Base-by-base conservation (phyloP, 1,284 basidiomycete genomes). In the Trametes hirsuta region DNA sequence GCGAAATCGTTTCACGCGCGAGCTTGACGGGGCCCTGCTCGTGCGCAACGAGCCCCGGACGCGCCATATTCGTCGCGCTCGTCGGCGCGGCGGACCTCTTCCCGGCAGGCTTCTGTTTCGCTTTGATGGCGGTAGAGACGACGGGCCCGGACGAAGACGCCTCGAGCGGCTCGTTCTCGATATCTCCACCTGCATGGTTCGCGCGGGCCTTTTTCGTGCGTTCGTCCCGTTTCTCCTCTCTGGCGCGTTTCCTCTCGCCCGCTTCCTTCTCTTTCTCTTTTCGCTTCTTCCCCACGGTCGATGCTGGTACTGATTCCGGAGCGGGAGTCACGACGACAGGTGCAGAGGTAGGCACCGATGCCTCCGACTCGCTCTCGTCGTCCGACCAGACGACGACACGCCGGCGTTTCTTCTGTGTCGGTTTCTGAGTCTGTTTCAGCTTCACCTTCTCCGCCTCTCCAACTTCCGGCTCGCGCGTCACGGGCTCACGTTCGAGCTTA, bases 41-140 rank as follows among this genome's bases (percentile, higher is more conserved):
- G 14, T 41, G 36, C 39, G 30, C n/a, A 25, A 36, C 24, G 14
- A 25, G 18, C 6, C 39, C 30, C 11, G 51, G 47, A 15, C 46
- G 53, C 47, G 54, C 44, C 55, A 65, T 51, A 47, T 65, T 65
- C 46, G 64, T 65, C 53, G 64, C 61, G 47, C 64, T 65, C 50
- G 55, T 55, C 35, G 58, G 61, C 6, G 63, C 51, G 10, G 51
- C 39, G 3, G 47, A 42, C 9, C 48, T 24, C 45, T 35, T n/a
- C 21, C 49, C 37, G 18, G 49, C 24, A 11, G 14, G n/a, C 34
- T 55, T 51, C n/a, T 18, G 40, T 12, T 25, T 34, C 1, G 34
- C 3, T 6, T 35, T 35, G 8, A 14, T 24, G 10, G 21, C n/a
- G 22, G 45, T 0, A 3, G 25, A 8, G n/a, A n/a, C n/a, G 40